phyloP scores from a whole-genome alignment of 441 rosid species.

The Populus hybrid region DNA sequence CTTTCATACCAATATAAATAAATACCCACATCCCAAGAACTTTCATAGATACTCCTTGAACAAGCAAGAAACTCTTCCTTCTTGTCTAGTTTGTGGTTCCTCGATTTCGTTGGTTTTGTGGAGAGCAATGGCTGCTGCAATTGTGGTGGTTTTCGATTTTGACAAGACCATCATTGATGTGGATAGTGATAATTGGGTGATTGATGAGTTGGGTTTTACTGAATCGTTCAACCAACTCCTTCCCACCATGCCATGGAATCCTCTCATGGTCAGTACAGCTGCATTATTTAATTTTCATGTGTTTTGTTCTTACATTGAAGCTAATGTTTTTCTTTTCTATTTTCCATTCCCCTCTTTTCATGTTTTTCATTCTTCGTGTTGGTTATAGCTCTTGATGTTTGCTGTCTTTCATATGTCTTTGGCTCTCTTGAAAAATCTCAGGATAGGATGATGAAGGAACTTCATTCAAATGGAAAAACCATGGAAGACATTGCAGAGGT shows the following conservation, averaged over 20 bases:
- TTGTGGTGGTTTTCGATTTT: conserved; percentile 58
- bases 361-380: too few relatives aligned
- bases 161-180: conserved; percentile 74
- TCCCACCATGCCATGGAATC: conserved; percentile 77
- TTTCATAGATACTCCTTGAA: not conserved
- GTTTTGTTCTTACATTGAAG: too few relatives aligned
- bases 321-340: not conserved
- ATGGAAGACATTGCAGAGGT: conserved; percentile 41
- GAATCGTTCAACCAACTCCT: conserved; percentile 66
- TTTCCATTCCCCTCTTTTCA: not conserved
- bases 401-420: too few relatives aligned
- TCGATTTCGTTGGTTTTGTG: not conserved
- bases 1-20: not conserved
- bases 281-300: too few relatives aligned
- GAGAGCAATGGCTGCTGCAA: conserved; percentile 28
- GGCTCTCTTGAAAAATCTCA: conserved; percentile 8
- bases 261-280: conserved; percentile 49
- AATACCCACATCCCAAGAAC: not conserved
- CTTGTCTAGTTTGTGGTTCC: not conserved
- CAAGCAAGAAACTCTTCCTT: not conserved
- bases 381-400: too few relatives aligned
- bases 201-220: conserved; percentile 62
- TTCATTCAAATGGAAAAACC: conserved; percentile 42
- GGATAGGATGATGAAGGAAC: conserved; percentile 57
- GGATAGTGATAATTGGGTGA: conserved; percentile 74